Evolutionary conservation across 176 grass and related monocot genomes (phyloP).

Genomic region (Tillandsia leiboldiana): DNA sequence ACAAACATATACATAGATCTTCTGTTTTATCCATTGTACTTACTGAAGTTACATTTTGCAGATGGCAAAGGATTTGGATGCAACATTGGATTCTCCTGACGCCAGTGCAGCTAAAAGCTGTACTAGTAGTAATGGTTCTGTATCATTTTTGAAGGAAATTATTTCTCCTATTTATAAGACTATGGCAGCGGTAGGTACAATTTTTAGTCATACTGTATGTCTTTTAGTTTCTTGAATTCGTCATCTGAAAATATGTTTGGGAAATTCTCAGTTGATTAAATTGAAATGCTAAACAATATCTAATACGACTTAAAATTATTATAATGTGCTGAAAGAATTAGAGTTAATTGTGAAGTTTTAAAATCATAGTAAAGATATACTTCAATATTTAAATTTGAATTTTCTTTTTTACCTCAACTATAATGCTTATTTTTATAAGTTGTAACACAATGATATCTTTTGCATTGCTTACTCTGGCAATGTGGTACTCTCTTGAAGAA

Average conservation of each 20-base stretch:
- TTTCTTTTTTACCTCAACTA: no score
- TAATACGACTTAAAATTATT: no score
- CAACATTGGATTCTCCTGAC: slow-evolving; percentile 79
- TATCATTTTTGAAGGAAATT: slow-evolving; percentile 62
- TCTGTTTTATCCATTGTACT: slow-evolving; percentile 7
- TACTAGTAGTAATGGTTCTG: slow-evolving; percentile 32
- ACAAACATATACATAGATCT: background rate
- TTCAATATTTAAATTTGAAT: no score
- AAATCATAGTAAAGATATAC: background rate
- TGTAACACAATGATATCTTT: no score
- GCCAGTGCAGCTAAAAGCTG: slow-evolving; percentile 53
- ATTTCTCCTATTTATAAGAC: slow-evolving; percentile 84
- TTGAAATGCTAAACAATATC: no score
- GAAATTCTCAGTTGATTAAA: no score
- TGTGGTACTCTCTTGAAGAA: no score
- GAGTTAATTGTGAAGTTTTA: background rate
- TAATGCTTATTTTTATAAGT: no score
- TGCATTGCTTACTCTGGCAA: no score
- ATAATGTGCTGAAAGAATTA: background rate
- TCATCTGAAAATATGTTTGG: no score
- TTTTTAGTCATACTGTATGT: slow-evolving; percentile 2
- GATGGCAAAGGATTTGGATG: slow-evolving; percentile 95
- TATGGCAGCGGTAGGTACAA: slow-evolving; percentile 48
- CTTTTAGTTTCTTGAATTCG: background rate
- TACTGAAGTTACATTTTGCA: slow-evolving; percentile 29